Base-by-base conservation (phyloP, 805 yeast genomes). In the Sugiyamaella smithiae region DNA sequence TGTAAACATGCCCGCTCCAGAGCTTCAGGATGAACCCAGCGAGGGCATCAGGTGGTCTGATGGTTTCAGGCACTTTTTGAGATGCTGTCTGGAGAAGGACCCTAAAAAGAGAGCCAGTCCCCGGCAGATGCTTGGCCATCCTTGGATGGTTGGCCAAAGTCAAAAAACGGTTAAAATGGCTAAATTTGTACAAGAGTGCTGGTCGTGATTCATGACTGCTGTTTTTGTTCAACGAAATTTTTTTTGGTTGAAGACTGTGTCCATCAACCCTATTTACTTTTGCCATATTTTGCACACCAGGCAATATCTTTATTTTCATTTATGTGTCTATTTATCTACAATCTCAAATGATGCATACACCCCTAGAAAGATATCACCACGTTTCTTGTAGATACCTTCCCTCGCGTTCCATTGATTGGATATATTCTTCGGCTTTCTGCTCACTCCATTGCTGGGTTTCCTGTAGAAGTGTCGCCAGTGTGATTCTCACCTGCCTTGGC, bases 401-500 rank as follows among this genome's bases (percentile, higher is more conserved):
- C 12, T 64, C 61, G 51, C 72, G 75, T 60, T 89, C 96, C 76
- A 88, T 73, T 1, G 67, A 68, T 11, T 76, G 55, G 35, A 86
- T 62, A 58, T 71, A 78, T n/a, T 66, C 58, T 16, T 74, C 76
- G 0, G 88, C 81, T 19, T 66, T 69, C 4, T 71, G 72, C 3
- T 69, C 72, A 8, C 20, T 61, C 62, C 72, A 79, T 12, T 65
- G 53, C 20, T 71, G 71, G 0, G 85, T 79, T 26, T 68, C 71
- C 8, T 71, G 71, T 3, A 72, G 72, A 11, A 86, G 78, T 12
- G 78, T 84, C 31, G 77, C 79, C 23, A 93, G 63, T 0, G 97
- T 91, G n/a, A 85, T 67, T 49, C 96, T 71, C 1, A 91, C 93
- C 66, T 83, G 89, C 19, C 78, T 74, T 0, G 99, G 99, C 99